These are phyloP conservation scores for Phytophthora citrophthora DNA, from an alignment of 352 stramenopile genomes.

Conservation along the genomic window DNA sequence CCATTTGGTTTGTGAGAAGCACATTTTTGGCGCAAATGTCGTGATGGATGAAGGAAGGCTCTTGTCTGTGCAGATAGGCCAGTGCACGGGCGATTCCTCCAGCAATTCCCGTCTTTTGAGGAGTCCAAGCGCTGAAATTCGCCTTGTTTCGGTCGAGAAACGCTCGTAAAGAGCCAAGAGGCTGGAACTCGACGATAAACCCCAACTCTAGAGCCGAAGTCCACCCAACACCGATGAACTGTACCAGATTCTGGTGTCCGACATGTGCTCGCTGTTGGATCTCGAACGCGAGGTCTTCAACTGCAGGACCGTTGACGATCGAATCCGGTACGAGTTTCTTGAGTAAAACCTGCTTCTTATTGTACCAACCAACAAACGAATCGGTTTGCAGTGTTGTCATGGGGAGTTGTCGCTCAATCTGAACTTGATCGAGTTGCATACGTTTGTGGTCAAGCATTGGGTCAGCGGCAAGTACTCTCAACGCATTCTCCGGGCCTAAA, in stretches of 20 bases:
- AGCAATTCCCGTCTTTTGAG: slow-evolving; percentile 31
- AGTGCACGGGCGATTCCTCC: slow-evolving; percentile 31
- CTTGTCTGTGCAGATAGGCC: slow-evolving; percentile 33
- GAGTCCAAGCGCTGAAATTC: slow-evolving; percentile 13
- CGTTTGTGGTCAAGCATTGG: slow-evolving; percentile 15
- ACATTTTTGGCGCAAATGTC: slow-evolving; percentile 30
- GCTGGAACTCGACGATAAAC: slow-evolving; percentile 25
- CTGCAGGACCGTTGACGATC: slow-evolving; percentile 15
- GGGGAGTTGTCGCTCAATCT: slow-evolving; percentile 28
- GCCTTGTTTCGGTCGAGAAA: slow-evolving; percentile 18
- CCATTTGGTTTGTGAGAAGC: slow-evolving; percentile 20
- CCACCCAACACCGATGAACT: slow-evolving; percentile 67
- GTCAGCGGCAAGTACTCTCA: slow-evolving; percentile 20
- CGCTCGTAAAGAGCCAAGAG: slow-evolving; percentile 18
- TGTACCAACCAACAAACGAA: slow-evolving; percentile 20
- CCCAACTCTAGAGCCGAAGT: slow-evolving; percentile 17
- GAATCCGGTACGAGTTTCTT: slow-evolving; percentile 13
- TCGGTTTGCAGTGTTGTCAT: slow-evolving; percentile 37
- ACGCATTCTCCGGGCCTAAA: slow-evolving; percentile 12
- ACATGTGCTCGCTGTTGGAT: slow-evolving; percentile 44
- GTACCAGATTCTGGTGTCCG: slow-evolving; percentile 60
- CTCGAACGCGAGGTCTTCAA: slow-evolving; percentile 49
- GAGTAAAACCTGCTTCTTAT: slow-evolving; percentile 21
- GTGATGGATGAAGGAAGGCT: slow-evolving; percentile 14
- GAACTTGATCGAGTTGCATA: slow-evolving; percentile 15